Evolutionary conservation across 345 rosid species (phyloP), one percentile per base, ranked within the genome.

Genomic region (Boechera stricta): DNA sequence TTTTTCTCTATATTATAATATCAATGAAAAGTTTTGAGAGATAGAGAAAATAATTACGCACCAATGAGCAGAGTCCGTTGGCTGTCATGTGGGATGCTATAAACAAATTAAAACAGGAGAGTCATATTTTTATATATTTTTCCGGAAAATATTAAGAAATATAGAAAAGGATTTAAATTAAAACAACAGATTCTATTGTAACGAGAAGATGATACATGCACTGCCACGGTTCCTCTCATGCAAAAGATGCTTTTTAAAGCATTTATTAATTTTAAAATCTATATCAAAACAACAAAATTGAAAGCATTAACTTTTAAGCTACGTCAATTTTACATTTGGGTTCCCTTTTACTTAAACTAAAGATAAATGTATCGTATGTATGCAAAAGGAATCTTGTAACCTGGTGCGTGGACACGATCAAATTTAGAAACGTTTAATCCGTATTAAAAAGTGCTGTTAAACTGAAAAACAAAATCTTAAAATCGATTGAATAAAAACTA

Each of bases 201-300:
- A 78, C 81, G 77, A 78, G 77, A 72, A 78, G 81, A 72, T 72
- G 69, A 66, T 78, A 72, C 73, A 78, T 72, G 73, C 73, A 78
- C 73, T 78, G 77, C 67, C 69, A 78, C 69, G 32, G 81, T 72
- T 72, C 73, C 74, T 72, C 81, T 78, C 77, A 78, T 78, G 81
- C 77, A 72, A 60, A 67, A 78, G 64, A 78, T 78, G 77, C 69
- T 58, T 72, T 77, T 58, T 2, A 26, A 41, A 54, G 42, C 59
- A 69, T 70, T 60, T 58, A 16, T 49, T 51, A 8, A 67, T 39
- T 42, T 77, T 12, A 39, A 77, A 77, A 71, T 11, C 38, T 56
- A 10, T 49, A 57, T 64, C 38, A 64, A 72, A 57, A 71, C 28
- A 71, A 56, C 49, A 65, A 78, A 78, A 58, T 9, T 72, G 26